Evolutionary conservation across 306 rosid species (phyloP).

Genomic region (Ormosia semicastrata): DNA sequence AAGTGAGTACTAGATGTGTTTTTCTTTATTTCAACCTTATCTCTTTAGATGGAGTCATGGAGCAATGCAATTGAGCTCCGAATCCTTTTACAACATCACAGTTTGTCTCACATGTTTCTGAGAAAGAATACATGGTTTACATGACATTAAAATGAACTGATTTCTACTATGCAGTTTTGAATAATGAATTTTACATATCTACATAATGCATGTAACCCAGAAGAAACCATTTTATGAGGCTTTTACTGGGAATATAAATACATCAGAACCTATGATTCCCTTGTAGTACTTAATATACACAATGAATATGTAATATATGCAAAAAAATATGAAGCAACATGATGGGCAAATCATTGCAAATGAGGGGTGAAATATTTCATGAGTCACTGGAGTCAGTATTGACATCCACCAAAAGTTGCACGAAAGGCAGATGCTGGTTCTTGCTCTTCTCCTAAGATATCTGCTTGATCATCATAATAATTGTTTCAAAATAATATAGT

Average conservation of each 20-base stretch:
- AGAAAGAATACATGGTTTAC: neutral
- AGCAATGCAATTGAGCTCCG: neutral
- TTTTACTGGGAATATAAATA: neutral
- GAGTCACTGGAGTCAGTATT: too few species aligned
- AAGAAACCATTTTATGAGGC: neutral
- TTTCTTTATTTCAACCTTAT: neutral
- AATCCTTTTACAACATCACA: neutral
- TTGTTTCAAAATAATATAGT: too few species aligned
- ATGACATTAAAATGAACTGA: neutral
- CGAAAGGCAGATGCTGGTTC: too few species aligned
- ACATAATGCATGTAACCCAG: neutral
- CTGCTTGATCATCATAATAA: too few species aligned
- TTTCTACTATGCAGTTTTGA: neutral
- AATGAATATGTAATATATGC: constrained; percentile 22
- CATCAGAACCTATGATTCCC: neutral
- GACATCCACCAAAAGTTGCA: too few species aligned
- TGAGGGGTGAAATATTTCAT: neutral
- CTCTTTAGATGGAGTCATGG: neutral
- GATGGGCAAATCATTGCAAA: neutral
- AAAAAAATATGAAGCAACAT: neutral
- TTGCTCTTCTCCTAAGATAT: too few species aligned
- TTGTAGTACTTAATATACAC: neutral
- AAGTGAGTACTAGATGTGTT: neutral
- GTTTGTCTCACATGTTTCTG: neutral
- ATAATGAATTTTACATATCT: neutral